Conservation (phyloP, 1,284 basidiomycete species). For the Coriolopsis trogii region DNA sequence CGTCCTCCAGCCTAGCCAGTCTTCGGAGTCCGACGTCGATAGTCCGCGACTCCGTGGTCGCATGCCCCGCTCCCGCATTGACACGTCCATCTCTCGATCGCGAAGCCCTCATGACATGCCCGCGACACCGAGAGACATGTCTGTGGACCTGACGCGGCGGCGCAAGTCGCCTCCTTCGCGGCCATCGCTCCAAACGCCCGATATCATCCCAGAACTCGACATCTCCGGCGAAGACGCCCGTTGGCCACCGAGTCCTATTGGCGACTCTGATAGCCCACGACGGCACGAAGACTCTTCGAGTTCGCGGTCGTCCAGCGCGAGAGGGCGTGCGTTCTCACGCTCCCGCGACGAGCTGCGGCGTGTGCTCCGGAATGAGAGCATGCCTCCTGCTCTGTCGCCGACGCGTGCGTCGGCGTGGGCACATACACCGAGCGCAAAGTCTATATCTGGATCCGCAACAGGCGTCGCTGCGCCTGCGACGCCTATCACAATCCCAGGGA, state of each 20-base stretch:
- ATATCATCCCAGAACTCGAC: conserved; percentile 14
- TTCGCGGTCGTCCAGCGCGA: conserved; percentile 8
- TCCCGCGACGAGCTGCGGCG: conserved; percentile 17
- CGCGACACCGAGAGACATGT: conserved; percentile 25
- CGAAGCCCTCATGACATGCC: conserved; percentile 29
- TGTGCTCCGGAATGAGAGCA: conserved; percentile 26
- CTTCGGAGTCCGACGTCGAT: conserved; percentile 20
- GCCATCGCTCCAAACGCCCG: conserved; percentile 11
- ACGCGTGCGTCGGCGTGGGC: conserved; percentile 17
- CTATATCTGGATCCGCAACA: conserved; percentile 7
- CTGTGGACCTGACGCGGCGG: conserved; percentile 15
- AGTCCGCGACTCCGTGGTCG: conserved; percentile 20
- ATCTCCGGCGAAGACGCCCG: conserved; percentile 18
- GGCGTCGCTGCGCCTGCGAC: conserved; percentile 13
- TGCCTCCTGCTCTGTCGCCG: conserved; percentile 26
- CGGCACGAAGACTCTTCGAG: conserved; percentile 8
- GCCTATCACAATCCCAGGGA: conserved; percentile 18
- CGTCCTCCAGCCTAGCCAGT: conserved; percentile 30
- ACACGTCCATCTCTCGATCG: conserved; percentile 28
- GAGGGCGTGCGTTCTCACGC: conserved; percentile 18
- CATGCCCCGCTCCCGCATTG: conserved; percentile 9
- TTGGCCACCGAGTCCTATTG: conserved; percentile 13
- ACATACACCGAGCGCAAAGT: conserved; percentile 3
- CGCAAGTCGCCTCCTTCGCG: conserved; percentile 20
- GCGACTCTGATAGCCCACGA: conserved; percentile 3